These are phyloP conservation scores for Alternaria consortialis DNA, from an alignment of 2,329 filamentous ascomycete genomes.

Conservation along the genomic window DNA sequence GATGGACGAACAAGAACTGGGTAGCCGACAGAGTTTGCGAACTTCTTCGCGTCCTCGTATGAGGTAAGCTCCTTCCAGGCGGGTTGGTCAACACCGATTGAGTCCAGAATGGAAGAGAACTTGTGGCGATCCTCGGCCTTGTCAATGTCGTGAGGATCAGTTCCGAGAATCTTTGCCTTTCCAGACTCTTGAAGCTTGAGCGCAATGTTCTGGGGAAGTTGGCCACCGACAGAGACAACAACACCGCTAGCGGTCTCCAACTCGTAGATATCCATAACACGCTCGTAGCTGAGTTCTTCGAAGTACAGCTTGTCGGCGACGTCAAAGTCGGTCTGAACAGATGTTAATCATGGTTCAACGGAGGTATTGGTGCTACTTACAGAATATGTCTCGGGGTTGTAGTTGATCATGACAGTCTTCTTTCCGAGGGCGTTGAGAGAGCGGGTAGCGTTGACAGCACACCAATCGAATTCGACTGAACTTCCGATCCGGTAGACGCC, in stretches of 20 bases:
- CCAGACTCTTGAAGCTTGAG: slow-evolving; percentile 91
- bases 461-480: slow-evolving; percentile 99
- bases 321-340: slow-evolving; percentile 77
- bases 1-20: slow-evolving; percentile 93
- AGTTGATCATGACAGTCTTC: slow-evolving; percentile 98
- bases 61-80: slow-evolving; percentile 98
- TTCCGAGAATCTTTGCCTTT: slow-evolving; percentile 89
- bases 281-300: slow-evolving; percentile 94
- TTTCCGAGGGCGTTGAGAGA: slow-evolving; percentile 86
- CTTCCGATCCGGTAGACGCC: slow-evolving; percentile 98
- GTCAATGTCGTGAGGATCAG: slow-evolving; percentile 93
- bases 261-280: slow-evolving; percentile 99
- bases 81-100: slow-evolving; percentile 95
- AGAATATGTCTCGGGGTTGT: slow-evolving; percentile 22
- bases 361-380: slow-evolving; percentile 55
- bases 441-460: slow-evolving; percentile 87
- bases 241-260: slow-evolving; percentile 85
- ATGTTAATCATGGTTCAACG: slow-evolving; percentile 20
- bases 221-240: slow-evolving; percentile 94
- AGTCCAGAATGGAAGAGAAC: slow-evolving; percentile 96
- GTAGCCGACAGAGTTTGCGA: slow-evolving; percentile 86
- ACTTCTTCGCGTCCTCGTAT: slow-evolving; percentile 84
- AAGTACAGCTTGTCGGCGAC: slow-evolving; percentile 93
- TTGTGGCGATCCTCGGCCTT: slow-evolving; percentile 98
- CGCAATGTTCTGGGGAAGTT: slow-evolving; percentile 97